Evolutionary conservation across 805 yeast species (phyloP), one percentile per base, ranked within the genome.

Genomic region (Candida pseudofarinosa): DNA sequence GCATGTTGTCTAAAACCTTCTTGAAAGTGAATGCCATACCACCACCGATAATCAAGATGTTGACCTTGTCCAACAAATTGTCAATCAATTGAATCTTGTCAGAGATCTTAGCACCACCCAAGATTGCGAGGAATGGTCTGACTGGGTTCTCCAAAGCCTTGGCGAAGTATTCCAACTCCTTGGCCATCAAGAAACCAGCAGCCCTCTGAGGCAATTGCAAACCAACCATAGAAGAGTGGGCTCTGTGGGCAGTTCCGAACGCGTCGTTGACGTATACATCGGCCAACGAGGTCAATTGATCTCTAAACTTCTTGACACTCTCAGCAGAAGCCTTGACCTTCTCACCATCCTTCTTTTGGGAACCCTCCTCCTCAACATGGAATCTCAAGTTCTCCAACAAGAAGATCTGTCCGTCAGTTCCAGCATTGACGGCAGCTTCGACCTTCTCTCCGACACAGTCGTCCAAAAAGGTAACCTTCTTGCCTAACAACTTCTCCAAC

Each of bases 21-120:
- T 87, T 88, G 83, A 93, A 93, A 60, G 99, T 93, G 85, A 91
- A 93, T 49, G 99, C 93, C 99, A 93, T 93, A 76, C 99, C 99
- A 77, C 99, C 99, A 69, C 99, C 98, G 62, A 93, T 83, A 74
- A 93, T 88, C 68, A 93, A 79, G 52, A 83, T 73, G 74, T 93
- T 85, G 62, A 93, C 98, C 82, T 93, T 93, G 79, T 91, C 93
- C 63, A 91, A 80, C 72, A 82, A 77, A 83, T 90, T 93, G 77
- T 93, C 98, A 63, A 93, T 93, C 74, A 93, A 83, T 78, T 88
- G 97, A 65, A 93, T 93, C 85, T 93, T 93, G 76, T 93, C 99
- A 54, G 96, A 85, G 56, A 93, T 98, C 82, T 93, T 93, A 62
- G 99, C 99, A 77, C 99, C 99, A 71, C 99, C 99, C 56, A 93